Conservation (phyloP, 805 yeast species). For the Zygotorulaspora florentina region DNA sequence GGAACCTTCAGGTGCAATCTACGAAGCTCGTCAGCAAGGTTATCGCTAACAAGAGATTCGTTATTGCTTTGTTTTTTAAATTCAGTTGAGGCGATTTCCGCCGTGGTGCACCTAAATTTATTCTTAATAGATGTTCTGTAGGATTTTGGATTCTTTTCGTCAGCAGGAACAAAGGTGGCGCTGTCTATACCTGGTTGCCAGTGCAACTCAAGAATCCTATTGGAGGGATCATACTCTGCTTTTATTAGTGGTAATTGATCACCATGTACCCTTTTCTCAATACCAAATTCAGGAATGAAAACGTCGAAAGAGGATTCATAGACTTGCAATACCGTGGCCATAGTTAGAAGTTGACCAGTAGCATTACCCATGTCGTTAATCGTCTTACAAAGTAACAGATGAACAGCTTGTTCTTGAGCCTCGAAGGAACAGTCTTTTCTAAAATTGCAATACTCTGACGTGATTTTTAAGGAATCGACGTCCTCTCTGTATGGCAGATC, state of each 20-base stretch:
- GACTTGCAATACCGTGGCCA: slow-evolving; percentile 86
- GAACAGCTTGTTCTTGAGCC: slow-evolving; percentile 94
- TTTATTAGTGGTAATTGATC: slow-evolving; percentile 90
- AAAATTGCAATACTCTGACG: slow-evolving; percentile 91
- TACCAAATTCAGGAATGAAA: slow-evolving; percentile 85
- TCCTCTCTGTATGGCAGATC: slow-evolving; percentile 46
- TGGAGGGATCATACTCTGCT: slow-evolving; percentile 80
- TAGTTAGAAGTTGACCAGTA: slow-evolving; percentile 77
- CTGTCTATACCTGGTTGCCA: slow-evolving; percentile 95
- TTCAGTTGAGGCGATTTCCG: slow-evolving; percentile 59
- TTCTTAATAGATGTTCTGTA: slow-evolving; percentile 75
- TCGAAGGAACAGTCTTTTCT: slow-evolving; percentile 89
- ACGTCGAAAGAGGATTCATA: slow-evolving; percentile 96
- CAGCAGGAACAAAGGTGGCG: slow-evolving; percentile 87
- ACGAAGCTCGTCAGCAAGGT: slow-evolving; percentile 46
- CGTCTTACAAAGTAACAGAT: slow-evolving; percentile 76
- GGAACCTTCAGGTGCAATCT: slow-evolving; percentile 52
- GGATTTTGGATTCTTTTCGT: slow-evolving; percentile 72
- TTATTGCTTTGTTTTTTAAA: slow-evolving; percentile 29
- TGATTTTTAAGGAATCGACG: slow-evolving; percentile 66
- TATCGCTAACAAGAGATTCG: slow-evolving; percentile 36
- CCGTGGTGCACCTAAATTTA: slow-evolving; percentile 66
- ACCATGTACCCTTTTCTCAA: slow-evolving; percentile 94
- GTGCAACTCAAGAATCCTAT: slow-evolving; percentile 68
- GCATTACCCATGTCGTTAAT: slow-evolving; percentile 66